A percentile compares a stretch with the other conserved stretches of the same genome.
These are phyloP conservation scores for Phylloporus sp. DNA, from an alignment of 768 basidiomycete species.

Conservation along the genomic window DNA sequence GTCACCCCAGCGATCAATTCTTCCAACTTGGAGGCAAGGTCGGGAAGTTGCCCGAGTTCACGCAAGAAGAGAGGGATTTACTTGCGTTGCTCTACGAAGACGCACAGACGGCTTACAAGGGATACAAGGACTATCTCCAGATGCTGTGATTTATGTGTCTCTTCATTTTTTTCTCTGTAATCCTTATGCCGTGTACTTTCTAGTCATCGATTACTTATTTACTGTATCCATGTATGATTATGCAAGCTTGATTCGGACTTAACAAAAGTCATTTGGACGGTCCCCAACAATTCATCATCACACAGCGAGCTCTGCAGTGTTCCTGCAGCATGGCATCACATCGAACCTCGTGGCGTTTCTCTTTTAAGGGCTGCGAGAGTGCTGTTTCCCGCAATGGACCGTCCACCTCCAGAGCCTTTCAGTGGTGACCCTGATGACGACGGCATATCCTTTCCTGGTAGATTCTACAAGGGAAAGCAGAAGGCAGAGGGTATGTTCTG, in stretches of 20 bases:
- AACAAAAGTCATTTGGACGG: no score
- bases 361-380: no score
- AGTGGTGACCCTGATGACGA: background rate
- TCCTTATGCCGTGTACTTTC: no score
- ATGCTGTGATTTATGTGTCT: background rate
- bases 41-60: background rate
- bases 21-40: background rate
- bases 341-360: no score
- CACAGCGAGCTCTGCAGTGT: no score
- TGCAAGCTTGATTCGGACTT: no score
- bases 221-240: no score
- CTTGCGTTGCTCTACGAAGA: slow-evolving; percentile 8
- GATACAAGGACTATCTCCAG: slow-evolving; percentile 7
- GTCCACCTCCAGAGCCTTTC: slow-evolving; percentile 7
- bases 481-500: slow-evolving; percentile 1
- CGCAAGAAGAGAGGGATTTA: slow-evolving; percentile 5
- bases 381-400: slow-evolving; percentile 7
- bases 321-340: no score
- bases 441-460: background rate
- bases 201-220: no score
- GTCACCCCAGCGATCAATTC: background rate
- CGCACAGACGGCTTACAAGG: slow-evolving; percentile 7
- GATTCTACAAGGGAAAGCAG: slow-evolving; percentile 17
- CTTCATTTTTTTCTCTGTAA: no score
- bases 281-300: no score